Conservation (phyloP, 2,329 filamentous ascomycete genomes). For the Epichloe hybrida region DNA sequence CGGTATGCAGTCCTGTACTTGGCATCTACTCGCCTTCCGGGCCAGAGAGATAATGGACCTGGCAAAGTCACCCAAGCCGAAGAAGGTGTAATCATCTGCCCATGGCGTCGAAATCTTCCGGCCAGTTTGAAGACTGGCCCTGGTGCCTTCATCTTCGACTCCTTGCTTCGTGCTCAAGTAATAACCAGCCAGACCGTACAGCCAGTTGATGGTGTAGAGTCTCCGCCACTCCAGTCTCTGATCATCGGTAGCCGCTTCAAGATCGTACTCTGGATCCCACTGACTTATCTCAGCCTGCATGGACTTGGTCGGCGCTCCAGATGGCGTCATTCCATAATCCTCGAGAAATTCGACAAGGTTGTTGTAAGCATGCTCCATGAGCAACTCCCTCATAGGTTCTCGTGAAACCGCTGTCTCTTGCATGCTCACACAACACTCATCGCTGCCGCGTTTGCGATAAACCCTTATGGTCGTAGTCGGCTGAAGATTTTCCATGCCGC, state of each 20-base stretch:
- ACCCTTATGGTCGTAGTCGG: conserved; percentile 4
- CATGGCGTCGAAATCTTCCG: conserved; percentile 9
- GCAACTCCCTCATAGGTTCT: conserved; percentile 29
- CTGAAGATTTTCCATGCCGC: conserved; percentile 18
- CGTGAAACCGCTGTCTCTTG: background rate
- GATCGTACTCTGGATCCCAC: conserved; percentile 29
- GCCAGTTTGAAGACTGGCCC: background rate
- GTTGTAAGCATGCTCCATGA: conserved; percentile 27
- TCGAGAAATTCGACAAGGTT: conserved; percentile 30
- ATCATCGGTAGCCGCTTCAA: conserved; percentile 22
- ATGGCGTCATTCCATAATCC: conserved; percentile 31
- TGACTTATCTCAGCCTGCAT: conserved; percentile 24
- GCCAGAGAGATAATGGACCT: conserved; percentile 28
- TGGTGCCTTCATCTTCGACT: background rate
- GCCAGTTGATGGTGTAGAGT: conserved; percentile 35
- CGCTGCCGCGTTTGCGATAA: background rate
- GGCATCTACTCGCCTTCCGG: conserved; percentile 27
- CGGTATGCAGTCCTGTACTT: conserved; percentile 26
- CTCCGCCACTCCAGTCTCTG: conserved; percentile 32
- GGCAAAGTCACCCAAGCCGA: conserved; percentile 32
- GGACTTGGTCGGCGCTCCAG: conserved; percentile 30
- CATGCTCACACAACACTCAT: background rate
- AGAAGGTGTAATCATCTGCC: conserved; percentile 20
- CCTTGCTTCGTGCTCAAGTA: conserved; percentile 15
- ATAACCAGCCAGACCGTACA: conserved; percentile 36